Evolutionary conservation across 495 filamentous ascomycete species (phyloP).

Genomic region (Lasiosphaeria miniovina): DNA sequence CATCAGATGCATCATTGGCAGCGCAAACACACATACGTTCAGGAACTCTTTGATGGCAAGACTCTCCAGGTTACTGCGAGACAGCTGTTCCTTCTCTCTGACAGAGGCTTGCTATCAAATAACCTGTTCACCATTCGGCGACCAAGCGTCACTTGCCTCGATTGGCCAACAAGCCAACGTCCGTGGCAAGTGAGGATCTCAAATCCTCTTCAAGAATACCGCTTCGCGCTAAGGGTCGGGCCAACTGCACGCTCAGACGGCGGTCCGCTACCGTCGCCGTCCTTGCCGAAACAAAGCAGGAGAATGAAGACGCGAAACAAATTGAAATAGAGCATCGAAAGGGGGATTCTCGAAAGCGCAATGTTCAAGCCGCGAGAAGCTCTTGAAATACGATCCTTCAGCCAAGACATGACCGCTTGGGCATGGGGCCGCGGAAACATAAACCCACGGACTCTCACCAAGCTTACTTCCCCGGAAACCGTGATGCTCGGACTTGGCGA

Average conservation of each 20-base stretch:
- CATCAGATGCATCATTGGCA: no score
- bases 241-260: constrained; percentile 1
- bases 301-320: background rate
- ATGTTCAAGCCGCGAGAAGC: background rate
- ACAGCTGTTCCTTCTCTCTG: no score
- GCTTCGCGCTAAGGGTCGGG: background rate
- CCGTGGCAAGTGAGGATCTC: no score
- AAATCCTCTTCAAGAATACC: background rate
- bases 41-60: no score
- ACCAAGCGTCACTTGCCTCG: no score
- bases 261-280: background rate
- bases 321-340: background rate
- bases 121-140: no score
- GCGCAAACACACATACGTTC: no score
- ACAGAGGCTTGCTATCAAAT: no score
- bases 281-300: background rate
- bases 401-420: background rate
- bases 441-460: background rate
- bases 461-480: background rate
- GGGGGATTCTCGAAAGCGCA: background rate
- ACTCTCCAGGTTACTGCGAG: no score
- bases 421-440: background rate
- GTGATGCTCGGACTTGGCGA: background rate
- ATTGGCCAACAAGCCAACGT: no score
- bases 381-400: background rate